Evolutionary conservation across 768 basidiomycete genomes (phyloP).

Genomic region (Hygrophorus russula): DNA sequence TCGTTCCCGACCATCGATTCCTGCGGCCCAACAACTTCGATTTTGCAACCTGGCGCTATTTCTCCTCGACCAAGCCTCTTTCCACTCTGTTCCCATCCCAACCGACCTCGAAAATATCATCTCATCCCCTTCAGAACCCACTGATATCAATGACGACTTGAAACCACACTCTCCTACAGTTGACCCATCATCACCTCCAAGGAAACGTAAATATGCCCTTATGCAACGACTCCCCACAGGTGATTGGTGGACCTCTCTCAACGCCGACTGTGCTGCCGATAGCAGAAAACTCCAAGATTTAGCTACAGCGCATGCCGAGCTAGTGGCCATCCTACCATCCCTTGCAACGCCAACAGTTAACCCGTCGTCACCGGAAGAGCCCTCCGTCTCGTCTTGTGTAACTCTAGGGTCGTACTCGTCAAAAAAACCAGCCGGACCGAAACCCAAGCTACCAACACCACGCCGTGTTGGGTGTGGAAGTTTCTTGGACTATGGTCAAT

Average conservation of each 20-base stretch:
- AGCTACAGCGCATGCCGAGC: constrained; percentile 58
- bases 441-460: constrained; percentile 32
- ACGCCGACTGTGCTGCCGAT: constrained; percentile 27
- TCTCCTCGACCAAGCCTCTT: constrained; percentile 62
- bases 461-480: constrained; percentile 51
- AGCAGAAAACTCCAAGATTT: constrained; percentile 35
- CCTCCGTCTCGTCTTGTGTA: constrained; percentile 16
- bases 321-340: constrained; percentile 63
- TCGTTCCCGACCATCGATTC: constrained; percentile 49
- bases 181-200: constrained; percentile 13
- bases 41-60: constrained; percentile 69
- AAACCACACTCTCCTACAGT: constrained; percentile 9
- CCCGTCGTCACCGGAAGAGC: constrained; percentile 15
- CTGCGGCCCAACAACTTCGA: constrained; percentile 56
- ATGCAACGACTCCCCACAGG: constrained; percentile 70
- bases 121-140: constrained; percentile 10
- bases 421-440: constrained; percentile 27
- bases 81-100: constrained; percentile 30
- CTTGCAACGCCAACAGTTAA: constrained; percentile 24
- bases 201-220: constrained; percentile 54
- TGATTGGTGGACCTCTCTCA: constrained; percentile 71
- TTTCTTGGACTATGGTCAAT: constrained; percentile 73
- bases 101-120: constrained; percentile 32
- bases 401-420: constrained; percentile 51
- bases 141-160: constrained; percentile 11